A percentile compares a stretch with the other conserved stretches of the same genome.
Conservation (phyloP, 1,284 basidiomycete species). For the Phenoliferia sp. region DNA sequence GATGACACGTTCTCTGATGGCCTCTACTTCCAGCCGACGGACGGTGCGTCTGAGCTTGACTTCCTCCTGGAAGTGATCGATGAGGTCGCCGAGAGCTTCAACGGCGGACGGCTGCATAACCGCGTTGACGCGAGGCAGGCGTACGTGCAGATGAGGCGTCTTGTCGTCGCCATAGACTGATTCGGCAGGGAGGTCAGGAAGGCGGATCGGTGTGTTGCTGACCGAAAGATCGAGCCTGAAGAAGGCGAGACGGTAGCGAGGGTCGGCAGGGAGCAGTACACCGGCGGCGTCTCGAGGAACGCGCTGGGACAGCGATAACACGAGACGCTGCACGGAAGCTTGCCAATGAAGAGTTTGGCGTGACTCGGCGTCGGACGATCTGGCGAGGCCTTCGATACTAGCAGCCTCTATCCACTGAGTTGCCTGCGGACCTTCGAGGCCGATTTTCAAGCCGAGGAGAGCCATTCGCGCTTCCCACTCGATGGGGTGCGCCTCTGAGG, state of each 20-base stretch:
- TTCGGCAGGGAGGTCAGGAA: slow-evolving; percentile 6
- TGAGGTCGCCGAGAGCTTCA: slow-evolving; percentile 76
- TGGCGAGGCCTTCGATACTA: slow-evolving; percentile 53
- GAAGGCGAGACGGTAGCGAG: slow-evolving; percentile 69
- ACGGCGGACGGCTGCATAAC: slow-evolving; percentile 89
- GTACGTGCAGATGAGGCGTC: slow-evolving; percentile 47
- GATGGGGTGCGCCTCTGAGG: neutral
- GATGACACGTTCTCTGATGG: slow-evolving; percentile 70
- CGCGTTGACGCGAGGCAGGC: slow-evolving; percentile 71
- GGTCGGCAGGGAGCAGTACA: slow-evolving; percentile 41
- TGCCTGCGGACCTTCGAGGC: slow-evolving; percentile 64
- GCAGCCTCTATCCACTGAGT: slow-evolving; percentile 65
- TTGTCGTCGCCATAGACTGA: neutral
- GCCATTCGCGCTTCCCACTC: slow-evolving; percentile 52
- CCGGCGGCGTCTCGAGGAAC: slow-evolving; percentile 34
- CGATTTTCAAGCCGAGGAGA: slow-evolving; percentile 69
- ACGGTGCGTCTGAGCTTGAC: slow-evolving; percentile 65
- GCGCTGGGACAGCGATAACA: slow-evolving; percentile 65
- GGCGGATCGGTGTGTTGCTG: slow-evolving; percentile 13
- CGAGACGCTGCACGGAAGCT: slow-evolving; percentile 61
- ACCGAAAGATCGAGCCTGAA: slow-evolving; percentile 65
- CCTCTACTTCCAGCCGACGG: slow-evolving; percentile 66
- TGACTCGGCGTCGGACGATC: neutral
- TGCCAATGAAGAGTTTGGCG: slow-evolving; percentile 52
- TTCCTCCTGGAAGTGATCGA: slow-evolving; percentile 79